Evolutionary conservation across 1,284 basidiomycete species (phyloP), one percentile per base, ranked within the genome.

Genomic region (Malassezia sp.): DNA sequence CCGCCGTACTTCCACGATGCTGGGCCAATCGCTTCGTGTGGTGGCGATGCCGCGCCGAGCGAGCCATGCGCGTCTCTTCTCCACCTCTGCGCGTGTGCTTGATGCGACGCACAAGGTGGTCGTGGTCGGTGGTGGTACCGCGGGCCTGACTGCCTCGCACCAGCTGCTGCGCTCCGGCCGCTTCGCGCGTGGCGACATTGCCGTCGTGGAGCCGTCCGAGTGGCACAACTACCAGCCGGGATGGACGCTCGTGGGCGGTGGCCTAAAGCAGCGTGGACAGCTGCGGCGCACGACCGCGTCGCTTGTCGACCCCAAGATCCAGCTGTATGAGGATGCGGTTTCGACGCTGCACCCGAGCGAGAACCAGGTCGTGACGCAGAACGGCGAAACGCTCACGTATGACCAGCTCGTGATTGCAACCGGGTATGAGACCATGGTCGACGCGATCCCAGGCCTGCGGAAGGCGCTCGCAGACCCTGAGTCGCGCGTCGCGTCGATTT

Each of bases 231-330:
- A 67, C 38, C 63, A 67, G 48, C 63, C 63, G 4, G 63, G 63
- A 54, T 87, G 85, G 89, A 93, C 90, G 2, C 79, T 95, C 20
- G 89, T 90, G 31, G 90, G 88, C 21, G 77, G 85, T 22, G 91
- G 91, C 28, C 76, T 96, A 18, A 72, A 73, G 33, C 49, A 67
- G 50, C 80, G 82, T 61, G 70, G 77, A 39, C 82, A 84, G 55
- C 83, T 85, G 57, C 78, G 81, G 45, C 77, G 78, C 23, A 79
- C 79, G 4, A 75, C 93, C 18, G 35, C 43, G n/a, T 55, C 54
- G 28, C 54, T 62, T 7, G 40, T 62, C 26, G 49, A 59, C 45
- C 43, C 74, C 8, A 78, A 87, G 60, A 79, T 93, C 52, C 74
- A 77, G 9, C 81, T 83, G 63, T 80, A 90, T 58, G 70, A 79